phyloP scores from a whole-genome alignment of 2,329 filamentous ascomycete species.

The Exophiala dermatitidis region DNA sequence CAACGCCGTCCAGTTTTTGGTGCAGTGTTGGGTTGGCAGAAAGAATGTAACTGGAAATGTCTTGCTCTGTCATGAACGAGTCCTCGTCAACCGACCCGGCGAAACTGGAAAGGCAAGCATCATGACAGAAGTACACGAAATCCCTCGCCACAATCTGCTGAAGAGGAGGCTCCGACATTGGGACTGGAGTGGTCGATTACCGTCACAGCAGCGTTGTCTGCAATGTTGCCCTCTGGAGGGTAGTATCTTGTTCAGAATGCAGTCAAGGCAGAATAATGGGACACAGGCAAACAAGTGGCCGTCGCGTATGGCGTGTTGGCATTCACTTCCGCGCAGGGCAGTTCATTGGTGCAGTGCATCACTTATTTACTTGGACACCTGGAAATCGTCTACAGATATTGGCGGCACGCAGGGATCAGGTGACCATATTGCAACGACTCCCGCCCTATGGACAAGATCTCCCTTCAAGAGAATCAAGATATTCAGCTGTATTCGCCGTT shows the following conservation, averaged over 20 bases:
- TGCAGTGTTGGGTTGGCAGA: slow-evolving; percentile 4
- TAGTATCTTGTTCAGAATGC: too few relatives aligned
- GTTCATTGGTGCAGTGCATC: neutral
- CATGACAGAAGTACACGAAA: slow-evolving; percentile 9
- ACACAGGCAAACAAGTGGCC: neutral
- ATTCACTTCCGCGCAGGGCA: slow-evolving; percentile 3
- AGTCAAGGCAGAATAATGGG: neutral
- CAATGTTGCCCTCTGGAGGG: too few relatives aligned
- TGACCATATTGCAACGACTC: too few relatives aligned
- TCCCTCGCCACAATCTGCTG: neutral
- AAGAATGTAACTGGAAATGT: slow-evolving; percentile 9
- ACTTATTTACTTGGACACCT: too few relatives aligned
- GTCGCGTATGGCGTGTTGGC: neutral
- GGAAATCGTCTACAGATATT: too few relatives aligned
- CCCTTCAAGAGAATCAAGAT: too few relatives aligned
- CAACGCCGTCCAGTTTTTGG: slow-evolving; percentile 7
- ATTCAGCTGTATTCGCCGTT: too few relatives aligned
- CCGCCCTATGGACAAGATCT: too few relatives aligned
- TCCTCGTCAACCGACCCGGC: slow-evolving; percentile 10
- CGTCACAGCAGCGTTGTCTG: too few relatives aligned
- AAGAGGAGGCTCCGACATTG: neutral
- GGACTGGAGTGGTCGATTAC: neutral
- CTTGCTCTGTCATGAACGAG: slow-evolving; percentile 6
- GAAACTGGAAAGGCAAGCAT: slow-evolving; percentile 7
- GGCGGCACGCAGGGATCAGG: too few relatives aligned